These are phyloP conservation scores for Penicillium manginii DNA, from an alignment of 495 filamentous ascomycete species.

Conservation along the genomic window DNA sequence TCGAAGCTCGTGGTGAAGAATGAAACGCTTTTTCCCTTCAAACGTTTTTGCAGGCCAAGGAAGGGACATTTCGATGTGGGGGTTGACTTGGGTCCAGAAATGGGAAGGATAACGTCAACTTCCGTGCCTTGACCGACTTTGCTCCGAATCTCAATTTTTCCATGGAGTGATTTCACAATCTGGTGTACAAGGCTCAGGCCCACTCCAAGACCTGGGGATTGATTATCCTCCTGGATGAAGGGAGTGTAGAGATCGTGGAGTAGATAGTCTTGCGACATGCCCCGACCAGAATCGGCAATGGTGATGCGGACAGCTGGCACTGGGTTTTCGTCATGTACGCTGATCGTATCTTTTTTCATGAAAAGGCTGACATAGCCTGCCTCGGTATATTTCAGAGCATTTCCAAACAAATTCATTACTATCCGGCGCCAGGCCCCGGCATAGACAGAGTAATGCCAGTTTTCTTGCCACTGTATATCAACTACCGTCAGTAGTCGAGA, in stretches of 20 bases:
- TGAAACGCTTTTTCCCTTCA: slow-evolving; percentile 28
- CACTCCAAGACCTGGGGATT: slow-evolving; percentile 69
- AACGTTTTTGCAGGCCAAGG: slow-evolving; percentile 14
- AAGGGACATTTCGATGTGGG: slow-evolving; percentile 3
- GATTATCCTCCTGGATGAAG: slow-evolving; percentile 71
- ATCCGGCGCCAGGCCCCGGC: slow-evolving; percentile 67
- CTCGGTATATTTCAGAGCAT: slow-evolving; percentile 71
- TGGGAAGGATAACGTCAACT: slow-evolving; percentile 50
- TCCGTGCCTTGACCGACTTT: slow-evolving; percentile 60
- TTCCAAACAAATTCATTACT: slow-evolving; percentile 75
- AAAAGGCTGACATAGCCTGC: slow-evolving; percentile 41
- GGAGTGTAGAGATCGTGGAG: slow-evolving; percentile 67
- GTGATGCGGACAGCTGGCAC: slow-evolving; percentile 43
- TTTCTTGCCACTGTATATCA: slow-evolving; percentile 54
- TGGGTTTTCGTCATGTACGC: slow-evolving; percentile 22
- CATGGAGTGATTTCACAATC: slow-evolving; percentile 61
- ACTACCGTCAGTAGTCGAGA: slow-evolving; percentile 47
- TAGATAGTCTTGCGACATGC: slow-evolving; percentile 72
- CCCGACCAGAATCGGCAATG: slow-evolving; percentile 67
- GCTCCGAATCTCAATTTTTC: slow-evolving; percentile 62
- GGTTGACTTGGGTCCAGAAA: slow-evolving; percentile 8
- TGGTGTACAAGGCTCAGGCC: slow-evolving; percentile 72
- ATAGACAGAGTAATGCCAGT: slow-evolving; percentile 60
- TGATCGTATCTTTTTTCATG: slow-evolving; percentile 15
- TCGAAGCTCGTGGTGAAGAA: slow-evolving; percentile 26